Conservation (phyloP, 257 asterid genomes). For the Nicotiana benthamiana region DNA sequence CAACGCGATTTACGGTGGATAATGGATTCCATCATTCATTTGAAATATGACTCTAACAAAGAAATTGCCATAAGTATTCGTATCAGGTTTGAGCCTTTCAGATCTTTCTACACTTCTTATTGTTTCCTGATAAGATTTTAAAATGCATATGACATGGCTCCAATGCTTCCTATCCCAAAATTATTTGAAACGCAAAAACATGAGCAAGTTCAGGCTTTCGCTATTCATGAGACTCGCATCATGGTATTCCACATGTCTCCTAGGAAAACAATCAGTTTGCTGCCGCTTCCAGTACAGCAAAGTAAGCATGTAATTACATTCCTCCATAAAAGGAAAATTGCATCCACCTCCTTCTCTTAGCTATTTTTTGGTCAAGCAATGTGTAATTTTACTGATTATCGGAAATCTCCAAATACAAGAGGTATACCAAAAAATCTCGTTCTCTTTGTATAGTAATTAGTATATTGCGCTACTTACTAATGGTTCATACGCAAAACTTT, state of each 20-base stretch:
- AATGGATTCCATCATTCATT: not conserved
- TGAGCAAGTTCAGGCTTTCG: not conserved
- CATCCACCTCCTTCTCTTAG: not conserved
- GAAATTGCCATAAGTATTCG: not conserved
- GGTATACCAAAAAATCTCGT: not conserved
- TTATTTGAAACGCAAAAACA: not conserved
- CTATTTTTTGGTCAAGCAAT: not conserved
- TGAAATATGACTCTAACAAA: not conserved
- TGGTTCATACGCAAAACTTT: not conserved
- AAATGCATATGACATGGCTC: not conserved
- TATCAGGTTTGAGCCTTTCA: not conserved
- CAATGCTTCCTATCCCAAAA: not conserved
- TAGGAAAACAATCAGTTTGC: not conserved
- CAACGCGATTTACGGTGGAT: not conserved
- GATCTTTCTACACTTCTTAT: too few relatives aligned
- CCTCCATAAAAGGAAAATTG: not conserved
- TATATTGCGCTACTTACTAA: not conserved
- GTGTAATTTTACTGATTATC: too few relatives aligned
- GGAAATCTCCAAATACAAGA: not conserved
- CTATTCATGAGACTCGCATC: not conserved
- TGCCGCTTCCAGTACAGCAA: not conserved
- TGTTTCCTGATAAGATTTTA: not conserved
- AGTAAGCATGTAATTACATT: not conserved
- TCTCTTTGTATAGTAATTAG: not conserved
- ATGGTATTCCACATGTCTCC: not conserved